Percentiles rank a stretch among this genome's conserved stretches.
phyloP scores from a whole-genome alignment of 2,329 filamentous ascomycete species.

The Xylariaceae sp. region DNA sequence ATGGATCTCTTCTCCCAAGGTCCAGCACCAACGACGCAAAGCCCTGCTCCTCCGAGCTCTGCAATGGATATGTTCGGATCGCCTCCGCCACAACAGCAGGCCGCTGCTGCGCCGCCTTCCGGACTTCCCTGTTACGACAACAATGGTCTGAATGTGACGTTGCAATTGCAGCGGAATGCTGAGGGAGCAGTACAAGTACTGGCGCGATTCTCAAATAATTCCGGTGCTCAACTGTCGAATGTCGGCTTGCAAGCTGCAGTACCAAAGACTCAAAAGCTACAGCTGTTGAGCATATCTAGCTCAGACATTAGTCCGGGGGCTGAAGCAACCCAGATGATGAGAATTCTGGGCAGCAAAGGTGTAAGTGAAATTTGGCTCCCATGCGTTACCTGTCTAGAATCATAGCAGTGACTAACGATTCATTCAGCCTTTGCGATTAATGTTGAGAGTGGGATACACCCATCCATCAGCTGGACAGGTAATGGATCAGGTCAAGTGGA shows the following conservation, averaged over 20 bases:
- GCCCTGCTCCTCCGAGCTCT: constrained; percentile 46
- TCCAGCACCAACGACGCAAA: constrained; percentile 38
- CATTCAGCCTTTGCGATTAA: constrained; percentile 72
- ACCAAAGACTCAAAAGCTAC: constrained; percentile 92
- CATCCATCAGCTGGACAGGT: constrained; percentile 68
- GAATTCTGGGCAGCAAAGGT: constrained; percentile 78
- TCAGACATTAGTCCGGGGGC: constrained; percentile 71
- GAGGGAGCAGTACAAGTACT: constrained; percentile 77
- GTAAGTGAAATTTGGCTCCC: constrained; percentile 60
- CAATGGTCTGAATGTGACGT: constrained; percentile 76
- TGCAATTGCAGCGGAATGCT: constrained; percentile 80
- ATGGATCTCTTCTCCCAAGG: constrained; percentile 79
- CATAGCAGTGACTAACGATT: neutral
- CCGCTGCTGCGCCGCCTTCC: constrained; percentile 42
- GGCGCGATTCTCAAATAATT: constrained; percentile 79
- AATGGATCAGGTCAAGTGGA: constrained; percentile 95
- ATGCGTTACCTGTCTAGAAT: neutral
- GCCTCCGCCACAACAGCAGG: constrained; percentile 46
- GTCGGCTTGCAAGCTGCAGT: constrained; percentile 92
- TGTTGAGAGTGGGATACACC: constrained; percentile 79
- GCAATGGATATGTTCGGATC: constrained; percentile 52
- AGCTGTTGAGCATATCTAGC: constrained; percentile 85
- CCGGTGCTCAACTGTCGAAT: constrained; percentile 61
- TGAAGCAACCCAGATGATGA: constrained; percentile 89
- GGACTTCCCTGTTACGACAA: constrained; percentile 78